phyloP scores from a whole-genome alignment of 768 basidiomycete species.

The Sutorius australiensis region DNA sequence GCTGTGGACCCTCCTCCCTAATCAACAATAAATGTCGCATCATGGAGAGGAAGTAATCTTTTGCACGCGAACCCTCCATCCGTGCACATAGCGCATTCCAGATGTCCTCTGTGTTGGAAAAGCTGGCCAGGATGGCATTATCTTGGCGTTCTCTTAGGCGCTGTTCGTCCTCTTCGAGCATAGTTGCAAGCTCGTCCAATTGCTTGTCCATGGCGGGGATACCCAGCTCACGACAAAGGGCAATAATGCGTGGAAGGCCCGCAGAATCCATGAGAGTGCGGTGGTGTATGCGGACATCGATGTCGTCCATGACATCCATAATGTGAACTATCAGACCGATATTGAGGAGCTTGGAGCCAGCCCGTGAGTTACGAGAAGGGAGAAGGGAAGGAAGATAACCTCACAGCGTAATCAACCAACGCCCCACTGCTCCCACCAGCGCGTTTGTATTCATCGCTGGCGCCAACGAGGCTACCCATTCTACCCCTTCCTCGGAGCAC shows the following conservation, averaged over 20 bases:
- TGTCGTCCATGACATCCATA: constrained; percentile 62
- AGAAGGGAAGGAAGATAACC: constrained; percentile 25
- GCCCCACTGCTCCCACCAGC: constrained; percentile 60
- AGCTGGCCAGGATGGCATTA: constrained; percentile 68
- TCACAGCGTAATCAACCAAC: constrained; percentile 83
- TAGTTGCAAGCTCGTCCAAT: constrained; percentile 53
- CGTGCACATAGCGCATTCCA: constrained; percentile 77
- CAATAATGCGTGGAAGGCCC: constrained; percentile 71
- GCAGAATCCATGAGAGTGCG: constrained; percentile 88
- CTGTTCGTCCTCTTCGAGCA: constrained; percentile 72
- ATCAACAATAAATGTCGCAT: constrained; percentile 92
- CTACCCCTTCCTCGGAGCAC: constrained; percentile 81
- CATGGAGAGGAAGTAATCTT: constrained; percentile 86
- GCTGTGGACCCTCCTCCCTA: constrained; percentile 77
- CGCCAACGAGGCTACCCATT: constrained; percentile 95
- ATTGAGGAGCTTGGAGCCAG: constrained; percentile 41
- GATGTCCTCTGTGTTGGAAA: constrained; percentile 81
- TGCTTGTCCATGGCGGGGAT: constrained; percentile 64
- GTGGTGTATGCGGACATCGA: constrained; percentile 82
- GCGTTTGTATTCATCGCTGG: constrained; percentile 83
- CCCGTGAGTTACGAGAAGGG: constrained; percentile 10
- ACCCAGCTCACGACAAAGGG: constrained; percentile 62
- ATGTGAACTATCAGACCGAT: constrained; percentile 70
- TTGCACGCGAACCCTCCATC: constrained; percentile 74
- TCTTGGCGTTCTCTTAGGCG: constrained; percentile 71